Conservation (phyloP, 495 filamentous ascomycete genomes). For the Haplographium delicatum region DNA sequence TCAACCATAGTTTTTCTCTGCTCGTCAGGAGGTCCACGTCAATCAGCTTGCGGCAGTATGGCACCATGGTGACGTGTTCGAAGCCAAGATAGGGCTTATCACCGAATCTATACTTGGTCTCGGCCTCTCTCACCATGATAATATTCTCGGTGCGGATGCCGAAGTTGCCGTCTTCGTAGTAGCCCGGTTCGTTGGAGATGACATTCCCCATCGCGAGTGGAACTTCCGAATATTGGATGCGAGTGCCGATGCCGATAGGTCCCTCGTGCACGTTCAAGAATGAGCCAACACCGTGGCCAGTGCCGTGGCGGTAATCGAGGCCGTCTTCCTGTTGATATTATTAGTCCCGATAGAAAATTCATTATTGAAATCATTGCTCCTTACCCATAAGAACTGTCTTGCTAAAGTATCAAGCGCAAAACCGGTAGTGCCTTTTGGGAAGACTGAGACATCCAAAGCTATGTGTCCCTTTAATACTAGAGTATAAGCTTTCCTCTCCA, state of each 20-base stretch:
- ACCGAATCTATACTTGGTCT: slow-evolving; percentile 83
- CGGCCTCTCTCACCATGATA: slow-evolving; percentile 78
- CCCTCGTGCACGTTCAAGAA: slow-evolving; percentile 95
- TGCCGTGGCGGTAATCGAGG: slow-evolving; percentile 93
- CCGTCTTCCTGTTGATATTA: slow-evolving; percentile 65
- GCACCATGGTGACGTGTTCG: slow-evolving; percentile 95
- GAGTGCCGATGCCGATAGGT: slow-evolving; percentile 91
- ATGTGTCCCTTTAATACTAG: slow-evolving; percentile 96
- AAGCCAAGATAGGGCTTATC: slow-evolving; percentile 93
- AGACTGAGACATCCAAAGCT: slow-evolving; percentile 78
- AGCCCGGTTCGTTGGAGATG: slow-evolving; percentile 92
- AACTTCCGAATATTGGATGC: slow-evolving; percentile 88
- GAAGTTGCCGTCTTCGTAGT: slow-evolving; percentile 95
- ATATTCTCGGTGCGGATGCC: slow-evolving; percentile 99
- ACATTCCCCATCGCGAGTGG: slow-evolving; percentile 87
- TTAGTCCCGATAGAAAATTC: too few relatives aligned
- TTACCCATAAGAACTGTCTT: slow-evolving; percentile 84
- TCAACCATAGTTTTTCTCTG: slow-evolving; percentile 82
- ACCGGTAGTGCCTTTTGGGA: slow-evolving; percentile 91
- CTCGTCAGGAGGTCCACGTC: slow-evolving; percentile 66
- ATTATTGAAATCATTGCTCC: slow-evolving; percentile 22
- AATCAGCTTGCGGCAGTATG: slow-evolving; percentile 86
- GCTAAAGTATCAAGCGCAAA: slow-evolving; percentile 88
- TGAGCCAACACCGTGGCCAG: slow-evolving; percentile 93
- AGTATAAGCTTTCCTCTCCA: slow-evolving; percentile 89